phyloP scores from a whole-genome alignment of 768 basidiomycete genomes.

The Chalciporus pseudorubinellus region DNA sequence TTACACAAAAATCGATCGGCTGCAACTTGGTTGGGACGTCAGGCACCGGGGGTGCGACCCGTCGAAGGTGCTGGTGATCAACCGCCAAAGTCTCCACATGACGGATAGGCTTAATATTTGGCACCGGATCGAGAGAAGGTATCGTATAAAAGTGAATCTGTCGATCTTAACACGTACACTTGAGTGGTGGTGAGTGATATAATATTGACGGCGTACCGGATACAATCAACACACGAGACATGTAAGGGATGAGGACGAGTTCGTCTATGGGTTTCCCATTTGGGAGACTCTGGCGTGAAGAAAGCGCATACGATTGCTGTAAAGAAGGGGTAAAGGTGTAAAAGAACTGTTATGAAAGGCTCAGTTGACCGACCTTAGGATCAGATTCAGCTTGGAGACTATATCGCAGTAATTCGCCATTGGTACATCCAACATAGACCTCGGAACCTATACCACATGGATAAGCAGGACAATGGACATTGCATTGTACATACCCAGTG shows the following conservation, averaged over 20 bases:
- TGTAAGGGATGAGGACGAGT: constrained; percentile 73
- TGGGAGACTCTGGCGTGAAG: constrained; percentile 69
- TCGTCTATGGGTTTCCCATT: constrained; percentile 73
- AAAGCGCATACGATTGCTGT: constrained; percentile 58
- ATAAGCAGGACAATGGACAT: neutral
- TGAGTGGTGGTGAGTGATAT: constrained; percentile 1
- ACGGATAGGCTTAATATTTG: constrained; percentile 71
- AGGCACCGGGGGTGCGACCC: constrained; percentile 44
- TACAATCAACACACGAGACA: constrained; percentile 71
- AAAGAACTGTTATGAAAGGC: neutral
- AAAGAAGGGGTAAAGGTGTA: constrained; percentile 2
- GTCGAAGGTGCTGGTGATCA: constrained; percentile 68
- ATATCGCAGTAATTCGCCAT: constrained; percentile 82
- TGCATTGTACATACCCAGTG: constrained; percentile 43
- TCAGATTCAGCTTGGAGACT: constrained; percentile 57
- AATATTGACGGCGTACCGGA: constrained; percentile 52
- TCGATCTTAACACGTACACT: constrained; percentile 38
- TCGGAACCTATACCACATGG: constrained; percentile 59
- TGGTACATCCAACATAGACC: constrained; percentile 82
- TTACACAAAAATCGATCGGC: constrained; percentile 67
- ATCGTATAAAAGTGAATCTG: constrained; percentile 77
- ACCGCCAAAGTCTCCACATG: constrained; percentile 80
- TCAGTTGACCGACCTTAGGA: constrained; percentile 39
- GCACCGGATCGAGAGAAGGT: constrained; percentile 74
- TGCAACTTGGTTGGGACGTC: constrained; percentile 41